Evolutionary conservation across 179 eudicot species (phyloP).

Genomic region (Camellia oleifera): DNA sequence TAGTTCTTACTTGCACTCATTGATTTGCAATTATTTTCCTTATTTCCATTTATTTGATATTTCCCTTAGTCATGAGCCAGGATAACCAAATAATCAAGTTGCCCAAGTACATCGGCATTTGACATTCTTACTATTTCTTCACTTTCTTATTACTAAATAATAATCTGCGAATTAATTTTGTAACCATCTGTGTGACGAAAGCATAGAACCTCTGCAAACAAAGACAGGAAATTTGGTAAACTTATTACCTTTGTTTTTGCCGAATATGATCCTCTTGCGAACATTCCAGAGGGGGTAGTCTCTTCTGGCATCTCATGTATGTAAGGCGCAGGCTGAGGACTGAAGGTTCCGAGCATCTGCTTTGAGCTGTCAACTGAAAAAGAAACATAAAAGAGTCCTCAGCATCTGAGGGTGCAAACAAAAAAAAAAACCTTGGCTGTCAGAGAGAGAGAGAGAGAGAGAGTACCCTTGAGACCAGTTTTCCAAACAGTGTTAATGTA

Average conservation of each 20-base stretch:
- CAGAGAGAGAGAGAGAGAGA: background rate
- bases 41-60: no score
- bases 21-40: no score
- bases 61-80: no score
- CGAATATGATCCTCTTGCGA: constrained; percentile 71
- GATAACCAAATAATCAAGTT: no score
- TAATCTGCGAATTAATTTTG: background rate
- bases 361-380: constrained; percentile 63
- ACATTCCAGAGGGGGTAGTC: constrained; percentile 65
- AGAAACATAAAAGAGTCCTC: background rate
- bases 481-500: constrained; percentile 83
- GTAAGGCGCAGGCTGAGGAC: constrained; percentile 71
- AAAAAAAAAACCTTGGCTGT: background rate
- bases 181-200: background rate
- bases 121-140: no score
- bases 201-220: background rate
- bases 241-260: constrained; percentile 57
- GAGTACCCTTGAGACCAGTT: constrained; percentile 76
- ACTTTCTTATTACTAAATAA: no score
- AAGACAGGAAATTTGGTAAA: background rate
- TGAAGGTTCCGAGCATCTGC: constrained; percentile 82
- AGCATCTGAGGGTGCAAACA: background rate
- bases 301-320: constrained; percentile 74
- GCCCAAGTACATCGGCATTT: no score
- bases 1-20: no score